Base-by-base conservation (phyloP, 345 rosid species). In the Reutealis trisperma region DNA sequence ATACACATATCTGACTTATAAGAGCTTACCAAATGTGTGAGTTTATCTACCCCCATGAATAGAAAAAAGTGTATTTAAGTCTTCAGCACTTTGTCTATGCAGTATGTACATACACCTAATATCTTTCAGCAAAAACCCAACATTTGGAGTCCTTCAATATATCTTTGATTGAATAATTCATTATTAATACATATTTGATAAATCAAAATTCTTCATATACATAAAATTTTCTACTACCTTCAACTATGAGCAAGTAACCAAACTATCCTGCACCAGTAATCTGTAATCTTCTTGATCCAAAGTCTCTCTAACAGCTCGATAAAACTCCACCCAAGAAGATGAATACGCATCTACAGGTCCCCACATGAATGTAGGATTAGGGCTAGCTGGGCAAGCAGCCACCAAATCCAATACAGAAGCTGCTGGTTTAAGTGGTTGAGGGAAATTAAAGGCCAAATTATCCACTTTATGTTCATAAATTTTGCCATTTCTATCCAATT, bases 401-500 rank as follows among this genome's bases (percentile, higher is more conserved):
- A 92, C 95, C 90, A 94, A 82, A 83, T 94, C 97, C 81, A 93
- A 84, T 37, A 94, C 94, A 1, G 94, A 90, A 49, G 87, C 86
- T 3, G 94, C 93, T 2, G 92, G 94, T 79, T 89, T 90, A 27
- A 89, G 92, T 47, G 81, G 68, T 69, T 73, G 92, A 22, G 98
- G 98, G 86, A 94, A 92, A 81, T 91, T 94, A 83, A 94, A 91
- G 62, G 96, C 98, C 79, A 95, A 80, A 79, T 91, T 95, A 79
- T 95, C 99, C 13, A 93, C 97, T 87, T 88, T 93, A 77, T 94
- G 98, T 76, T 92, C 95, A 14, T 94, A 94, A 45, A 89, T 92
- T 84, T 90, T 94, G 15, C 97, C 98, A 66, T 85, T 88, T 59
- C 97, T 77, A 75, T 94, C 97, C 75, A 94, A 85, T 84, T 92